Evolutionary conservation across 768 basidiomycete genomes (phyloP).

Genomic region (Amyloporia xantha): DNA sequence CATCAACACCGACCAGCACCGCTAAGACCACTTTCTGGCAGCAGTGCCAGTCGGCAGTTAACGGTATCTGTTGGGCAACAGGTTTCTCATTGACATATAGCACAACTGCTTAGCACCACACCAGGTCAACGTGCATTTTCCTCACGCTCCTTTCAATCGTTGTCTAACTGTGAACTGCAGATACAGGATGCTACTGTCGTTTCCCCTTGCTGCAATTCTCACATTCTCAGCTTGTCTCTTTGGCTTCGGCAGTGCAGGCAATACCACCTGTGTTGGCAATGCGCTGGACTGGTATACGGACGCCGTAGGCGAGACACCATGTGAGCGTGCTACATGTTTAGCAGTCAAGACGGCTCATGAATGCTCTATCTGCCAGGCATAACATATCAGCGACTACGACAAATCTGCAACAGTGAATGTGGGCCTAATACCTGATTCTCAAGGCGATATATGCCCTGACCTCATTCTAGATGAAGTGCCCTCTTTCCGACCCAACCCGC

Average conservation of each 20-base stretch:
- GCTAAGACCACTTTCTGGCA: too few species aligned
- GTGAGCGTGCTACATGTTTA: background rate
- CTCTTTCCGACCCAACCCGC: background rate
- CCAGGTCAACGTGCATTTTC: background rate
- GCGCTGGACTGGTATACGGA: constrained; percentile 3
- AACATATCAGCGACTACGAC: constrained; percentile 1
- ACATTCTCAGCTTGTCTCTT: too few species aligned
- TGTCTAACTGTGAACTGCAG: background rate
- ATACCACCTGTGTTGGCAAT: background rate
- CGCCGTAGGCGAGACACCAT: constrained; percentile 1
- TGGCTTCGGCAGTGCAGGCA: too few species aligned
- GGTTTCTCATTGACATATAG: background rate
- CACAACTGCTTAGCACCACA: background rate
- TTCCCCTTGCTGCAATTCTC: too few species aligned
- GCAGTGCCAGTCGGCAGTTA: too few species aligned
- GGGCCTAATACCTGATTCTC: background rate
- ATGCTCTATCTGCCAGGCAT: background rate
- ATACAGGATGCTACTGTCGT: background rate
- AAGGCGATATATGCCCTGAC: background rate
- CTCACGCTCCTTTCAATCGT: background rate
- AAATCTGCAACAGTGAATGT: background rate
- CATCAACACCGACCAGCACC: too few species aligned
- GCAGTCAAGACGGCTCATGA: background rate
- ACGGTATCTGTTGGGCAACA: background rate
- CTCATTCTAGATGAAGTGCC: background rate